These are phyloP conservation scores for Davidsoniella virescens DNA, from an alignment of 2,329 filamentous ascomycete genomes.

Conservation along the genomic window DNA sequence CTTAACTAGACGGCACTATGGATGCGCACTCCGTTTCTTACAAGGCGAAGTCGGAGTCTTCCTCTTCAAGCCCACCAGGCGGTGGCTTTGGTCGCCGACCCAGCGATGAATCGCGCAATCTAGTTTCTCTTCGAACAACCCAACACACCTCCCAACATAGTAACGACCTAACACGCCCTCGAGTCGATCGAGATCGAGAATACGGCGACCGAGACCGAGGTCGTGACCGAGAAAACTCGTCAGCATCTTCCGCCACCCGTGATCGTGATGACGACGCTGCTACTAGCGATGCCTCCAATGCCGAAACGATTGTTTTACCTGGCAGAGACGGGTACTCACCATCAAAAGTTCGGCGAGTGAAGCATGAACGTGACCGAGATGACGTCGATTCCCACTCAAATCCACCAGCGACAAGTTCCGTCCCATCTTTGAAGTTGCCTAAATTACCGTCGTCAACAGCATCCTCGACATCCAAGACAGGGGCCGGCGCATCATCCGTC, in stretches of 20 bases:
- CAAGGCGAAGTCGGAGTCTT: constrained; percentile 9
- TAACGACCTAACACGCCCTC: constrained; percentile 1
- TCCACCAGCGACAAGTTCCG: not conserved
- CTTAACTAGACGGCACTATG: constrained; percentile 9
- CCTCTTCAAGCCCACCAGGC: constrained; percentile 3
- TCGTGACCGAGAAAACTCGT: constrained; percentile 2
- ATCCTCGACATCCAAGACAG: not conserved
- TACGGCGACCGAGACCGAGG: constrained; percentile 7
- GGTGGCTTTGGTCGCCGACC: not conserved
- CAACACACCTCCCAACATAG: constrained; percentile 2
- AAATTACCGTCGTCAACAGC: not conserved
- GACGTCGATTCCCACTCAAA: constrained; percentile 6
- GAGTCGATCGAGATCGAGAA: constrained; percentile 7
- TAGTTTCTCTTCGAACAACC: not conserved
- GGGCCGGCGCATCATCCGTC: too few relatives aligned
- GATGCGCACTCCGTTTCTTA: constrained; percentile 9
- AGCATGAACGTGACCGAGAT: constrained; percentile 47
- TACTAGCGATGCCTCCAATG: constrained; percentile 42
- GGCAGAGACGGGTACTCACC: constrained; percentile 49
- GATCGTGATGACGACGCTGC: constrained; percentile 25
- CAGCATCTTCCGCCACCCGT: not conserved
- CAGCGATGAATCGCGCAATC: constrained; percentile 1
- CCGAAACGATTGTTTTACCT: constrained; percentile 53
- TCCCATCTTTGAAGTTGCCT: constrained; percentile 1
- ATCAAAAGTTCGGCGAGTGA: constrained; percentile 46